phyloP scores from a whole-genome alignment of 1,284 basidiomycete genomes.

The Leucoagaricus sp. region DNA sequence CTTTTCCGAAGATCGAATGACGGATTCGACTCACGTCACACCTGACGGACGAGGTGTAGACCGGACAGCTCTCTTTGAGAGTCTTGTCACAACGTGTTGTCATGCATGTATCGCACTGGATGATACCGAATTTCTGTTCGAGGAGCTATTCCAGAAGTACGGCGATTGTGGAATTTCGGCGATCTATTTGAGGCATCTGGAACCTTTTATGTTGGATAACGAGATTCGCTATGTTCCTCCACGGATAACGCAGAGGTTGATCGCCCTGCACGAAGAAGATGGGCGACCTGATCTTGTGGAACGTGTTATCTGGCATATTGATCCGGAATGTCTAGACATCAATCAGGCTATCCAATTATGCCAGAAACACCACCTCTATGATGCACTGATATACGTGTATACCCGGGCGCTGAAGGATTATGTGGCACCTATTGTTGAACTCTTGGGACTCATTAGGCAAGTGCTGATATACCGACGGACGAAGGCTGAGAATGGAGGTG shows the following conservation, averaged over 20 bases:
- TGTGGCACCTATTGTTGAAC: slow-evolving; percentile 85
- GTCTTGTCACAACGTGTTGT: slow-evolving; percentile 80
- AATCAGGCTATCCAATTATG: slow-evolving; percentile 92
- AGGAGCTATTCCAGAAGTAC: slow-evolving; percentile 91
- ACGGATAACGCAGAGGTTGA: slow-evolving; percentile 83
- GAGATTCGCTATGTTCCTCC: slow-evolving; percentile 80
- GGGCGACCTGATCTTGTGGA: slow-evolving; percentile 80
- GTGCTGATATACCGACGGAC: slow-evolving; percentile 3
- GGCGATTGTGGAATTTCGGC: slow-evolving; percentile 81
- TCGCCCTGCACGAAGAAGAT: slow-evolving; percentile 77
- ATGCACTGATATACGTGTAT: slow-evolving; percentile 94
- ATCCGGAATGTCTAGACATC: slow-evolving; percentile 89
- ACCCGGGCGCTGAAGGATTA: slow-evolving; percentile 88
- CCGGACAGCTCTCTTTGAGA: slow-evolving; percentile 88
- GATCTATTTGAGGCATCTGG: slow-evolving; percentile 88
- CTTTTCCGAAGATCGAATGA: slow-evolving; percentile 94
- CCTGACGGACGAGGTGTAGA: slow-evolving; percentile 90
- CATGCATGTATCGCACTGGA: slow-evolving; percentile 82
- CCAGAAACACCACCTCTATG: slow-evolving; percentile 82
- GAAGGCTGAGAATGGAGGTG: slow-evolving; percentile 52
- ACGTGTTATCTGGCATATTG: slow-evolving; percentile 93
- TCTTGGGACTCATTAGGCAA: slow-evolving; percentile 76
- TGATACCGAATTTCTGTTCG: slow-evolving; percentile 87
- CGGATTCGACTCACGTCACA: slow-evolving; percentile 83
- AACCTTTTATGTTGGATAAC: slow-evolving; percentile 82